These are phyloP conservation scores for Myxozyma sirexii DNA, from an alignment of 805 yeast genomes.

Conservation along the genomic window DNA sequence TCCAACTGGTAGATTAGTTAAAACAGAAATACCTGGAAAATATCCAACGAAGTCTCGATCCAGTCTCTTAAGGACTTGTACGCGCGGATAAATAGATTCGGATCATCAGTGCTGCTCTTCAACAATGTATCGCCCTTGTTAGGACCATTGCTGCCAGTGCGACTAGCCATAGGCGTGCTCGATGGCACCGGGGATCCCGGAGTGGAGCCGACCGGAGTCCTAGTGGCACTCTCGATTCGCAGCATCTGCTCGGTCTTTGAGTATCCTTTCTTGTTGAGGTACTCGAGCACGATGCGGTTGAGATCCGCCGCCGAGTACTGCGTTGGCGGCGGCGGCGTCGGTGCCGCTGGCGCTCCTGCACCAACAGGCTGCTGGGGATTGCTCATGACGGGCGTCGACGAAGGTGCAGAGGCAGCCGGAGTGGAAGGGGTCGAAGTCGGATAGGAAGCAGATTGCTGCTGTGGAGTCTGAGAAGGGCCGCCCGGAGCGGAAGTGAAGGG, in stretches of 20 bases:
- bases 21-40: slow-evolving; percentile 55
- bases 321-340: neutral
- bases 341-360: neutral
- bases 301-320: slow-evolving; percentile 74
- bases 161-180: slow-evolving; percentile 24
- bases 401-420: neutral
- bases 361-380: neutral
- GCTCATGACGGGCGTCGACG: neutral
- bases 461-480: slow-evolving; percentile 1
- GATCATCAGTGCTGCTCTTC: slow-evolving; percentile 48
- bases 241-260: slow-evolving; percentile 92
- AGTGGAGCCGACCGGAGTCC: slow-evolving; percentile 33
- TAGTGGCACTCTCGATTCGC: slow-evolving; percentile 64
- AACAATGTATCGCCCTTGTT: slow-evolving; percentile 41
- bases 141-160: slow-evolving; percentile 19
- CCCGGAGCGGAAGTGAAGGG: slow-evolving; percentile 20
- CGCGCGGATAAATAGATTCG: slow-evolving; percentile 75
- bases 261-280: slow-evolving; percentile 89
- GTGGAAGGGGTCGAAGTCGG: slow-evolving; percentile 4
- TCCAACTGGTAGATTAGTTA: neutral
- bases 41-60: slow-evolving; percentile 88
- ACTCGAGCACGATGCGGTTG: slow-evolving; percentile 89
- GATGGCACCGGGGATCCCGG: slow-evolving; percentile 21
- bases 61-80: slow-evolving; percentile 79
- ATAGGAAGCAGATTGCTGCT: neutral